Evolutionary conservation across 1,139 yeast genomes (phyloP).

Genomic region (Tardiomyces digboiensis): DNA sequence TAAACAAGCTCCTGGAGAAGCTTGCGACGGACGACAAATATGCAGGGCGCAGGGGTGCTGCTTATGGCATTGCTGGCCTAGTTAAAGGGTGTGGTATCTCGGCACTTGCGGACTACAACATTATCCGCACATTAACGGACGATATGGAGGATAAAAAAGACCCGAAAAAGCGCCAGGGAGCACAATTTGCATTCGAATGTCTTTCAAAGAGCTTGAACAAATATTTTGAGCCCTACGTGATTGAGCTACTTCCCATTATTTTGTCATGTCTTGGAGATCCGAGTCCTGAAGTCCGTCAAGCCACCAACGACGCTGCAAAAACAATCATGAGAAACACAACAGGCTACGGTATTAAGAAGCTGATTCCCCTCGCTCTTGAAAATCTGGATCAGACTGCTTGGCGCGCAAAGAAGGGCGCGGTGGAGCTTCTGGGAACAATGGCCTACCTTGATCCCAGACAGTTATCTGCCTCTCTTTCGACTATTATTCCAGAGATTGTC

Average conservation of each 20-base stretch:
- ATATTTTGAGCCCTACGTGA: slow-evolving; percentile 87
- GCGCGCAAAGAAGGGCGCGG: slow-evolving; percentile 97
- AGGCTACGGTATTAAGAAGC: slow-evolving; percentile 80
- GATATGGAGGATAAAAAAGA: slow-evolving; percentile 86
- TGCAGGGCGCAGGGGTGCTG: slow-evolving; percentile 80
- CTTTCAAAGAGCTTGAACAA: slow-evolving; percentile 67
- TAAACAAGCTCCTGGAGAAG: slow-evolving; percentile 49
- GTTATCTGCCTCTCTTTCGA: slow-evolving; percentile 77
- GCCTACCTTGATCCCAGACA: slow-evolving; percentile 96
- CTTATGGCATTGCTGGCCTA: slow-evolving; percentile 81
- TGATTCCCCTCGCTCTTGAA: slow-evolving; percentile 84
- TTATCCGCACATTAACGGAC: slow-evolving; percentile 66
- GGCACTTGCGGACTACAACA: slow-evolving; percentile 63
- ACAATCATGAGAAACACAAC: slow-evolving; percentile 88
- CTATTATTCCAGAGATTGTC: slow-evolving; percentile 92
- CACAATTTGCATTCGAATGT: slow-evolving; percentile 79
- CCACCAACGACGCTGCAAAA: slow-evolving; percentile 82
- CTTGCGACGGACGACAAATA: slow-evolving; percentile 41
- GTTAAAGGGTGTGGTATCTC: slow-evolving; percentile 82
- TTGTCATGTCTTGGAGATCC: slow-evolving; percentile 79
- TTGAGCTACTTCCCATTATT: slow-evolving; percentile 77
- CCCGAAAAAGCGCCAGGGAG: slow-evolving; percentile 73
- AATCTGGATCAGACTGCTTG: slow-evolving; percentile 86
- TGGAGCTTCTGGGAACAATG: slow-evolving; percentile 93
- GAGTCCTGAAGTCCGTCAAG: slow-evolving; percentile 75